phyloP scores from a whole-genome alignment of 176 grass and related monocot species.

The Oryza glumipatula region DNA sequence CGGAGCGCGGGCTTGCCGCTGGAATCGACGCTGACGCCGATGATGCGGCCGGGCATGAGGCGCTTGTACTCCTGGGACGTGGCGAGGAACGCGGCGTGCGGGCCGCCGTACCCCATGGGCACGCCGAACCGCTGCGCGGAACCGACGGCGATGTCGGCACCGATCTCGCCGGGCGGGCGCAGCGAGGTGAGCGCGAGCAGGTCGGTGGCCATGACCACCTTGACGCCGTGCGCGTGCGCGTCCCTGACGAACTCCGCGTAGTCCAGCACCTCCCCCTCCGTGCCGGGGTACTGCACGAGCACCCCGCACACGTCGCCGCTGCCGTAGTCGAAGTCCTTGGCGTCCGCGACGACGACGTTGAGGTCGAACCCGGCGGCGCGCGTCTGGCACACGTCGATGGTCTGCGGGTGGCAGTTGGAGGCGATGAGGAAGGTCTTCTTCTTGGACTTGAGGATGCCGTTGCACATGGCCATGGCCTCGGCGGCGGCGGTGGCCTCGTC shows the following conservation, averaged over 20 bases:
- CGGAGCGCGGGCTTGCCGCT: slow-evolving; percentile 88
- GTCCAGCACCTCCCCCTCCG: slow-evolving; percentile 88
- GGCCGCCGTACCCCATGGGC: slow-evolving; percentile 97
- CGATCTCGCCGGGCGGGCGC: slow-evolving; percentile 82
- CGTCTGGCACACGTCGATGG: slow-evolving; percentile 87
- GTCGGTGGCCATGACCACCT: slow-evolving; percentile 98
- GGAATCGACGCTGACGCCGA: slow-evolving; percentile 86
- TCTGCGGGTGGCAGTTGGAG: slow-evolving; percentile 95
- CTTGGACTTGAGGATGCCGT: slow-evolving; percentile 76
- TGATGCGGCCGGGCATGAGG: slow-evolving; percentile 93
- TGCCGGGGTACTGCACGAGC: slow-evolving; percentile 92
- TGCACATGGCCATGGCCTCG: slow-evolving; percentile 99
- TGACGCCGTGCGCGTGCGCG: slow-evolving; percentile 81
- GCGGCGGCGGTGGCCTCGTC: slow-evolving; percentile 99
- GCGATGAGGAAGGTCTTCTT: slow-evolving; percentile 94
- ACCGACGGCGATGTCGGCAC: slow-evolving; percentile 89
- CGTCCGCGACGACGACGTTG: slow-evolving; percentile 71
- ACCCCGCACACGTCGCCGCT: slow-evolving; percentile 89
- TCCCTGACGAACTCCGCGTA: slow-evolving; percentile 82
- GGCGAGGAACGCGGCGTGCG: slow-evolving; percentile 93
- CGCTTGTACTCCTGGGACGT: slow-evolving; percentile 99
- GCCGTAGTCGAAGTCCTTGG: slow-evolving; percentile 83
- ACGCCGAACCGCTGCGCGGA: slow-evolving; percentile 97
- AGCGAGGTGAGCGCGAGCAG: slow-evolving; percentile 84
- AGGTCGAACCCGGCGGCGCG: slow-evolving; percentile 79